A percentile compares a stretch with the other conserved stretches of the same genome.
These are phyloP conservation scores for Podosphaera leucotricha DNA, from an alignment of 2,329 filamentous ascomycete species.

Conservation along the genomic window DNA sequence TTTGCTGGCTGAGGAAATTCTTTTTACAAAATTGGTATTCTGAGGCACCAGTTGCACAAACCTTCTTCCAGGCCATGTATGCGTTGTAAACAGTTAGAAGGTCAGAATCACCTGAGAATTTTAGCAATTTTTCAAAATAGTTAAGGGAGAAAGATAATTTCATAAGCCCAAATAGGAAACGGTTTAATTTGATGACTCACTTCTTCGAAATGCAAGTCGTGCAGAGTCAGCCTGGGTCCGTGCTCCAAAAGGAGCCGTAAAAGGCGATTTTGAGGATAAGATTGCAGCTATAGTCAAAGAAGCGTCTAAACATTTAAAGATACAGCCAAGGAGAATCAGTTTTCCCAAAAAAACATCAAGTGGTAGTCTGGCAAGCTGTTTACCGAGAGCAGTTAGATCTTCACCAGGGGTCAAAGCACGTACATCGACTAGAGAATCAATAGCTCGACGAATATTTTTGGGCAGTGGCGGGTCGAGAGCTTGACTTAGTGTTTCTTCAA, in stretches of 20 bases:
- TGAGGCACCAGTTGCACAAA: conserved; percentile 45
- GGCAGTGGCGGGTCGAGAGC: conserved; percentile 75
- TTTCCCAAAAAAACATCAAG: conserved; percentile 91
- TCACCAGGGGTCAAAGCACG: conserved; percentile 63
- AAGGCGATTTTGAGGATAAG: conserved; percentile 83
- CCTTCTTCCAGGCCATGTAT: conserved; percentile 68
- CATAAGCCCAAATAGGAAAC: neutral
- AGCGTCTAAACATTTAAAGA: conserved; percentile 83
- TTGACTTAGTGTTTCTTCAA: conserved; percentile 69
- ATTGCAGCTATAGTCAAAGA: conserved; percentile 81
- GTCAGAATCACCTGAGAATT: conserved; percentile 52
- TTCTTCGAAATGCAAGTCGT: conserved; percentile 53
- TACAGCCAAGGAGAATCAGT: conserved; percentile 61
- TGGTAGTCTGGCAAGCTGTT: conserved; percentile 68
- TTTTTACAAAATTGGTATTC: conserved; percentile 86
- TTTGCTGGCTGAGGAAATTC: conserved; percentile 79
- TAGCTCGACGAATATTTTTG: conserved; percentile 79
- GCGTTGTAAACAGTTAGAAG: conserved; percentile 85
- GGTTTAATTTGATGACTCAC: conserved; percentile 12
- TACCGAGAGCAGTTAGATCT: conserved; percentile 65
- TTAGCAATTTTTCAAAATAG: neutral
- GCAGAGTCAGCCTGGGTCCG: conserved; percentile 62
- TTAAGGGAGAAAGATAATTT: neutral
- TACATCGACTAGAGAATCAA: conserved; percentile 84
- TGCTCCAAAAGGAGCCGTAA: conserved; percentile 66